Base-by-base conservation (phyloP, 2,329 filamentous ascomycete species). In the Sclerotinia minor region DNA sequence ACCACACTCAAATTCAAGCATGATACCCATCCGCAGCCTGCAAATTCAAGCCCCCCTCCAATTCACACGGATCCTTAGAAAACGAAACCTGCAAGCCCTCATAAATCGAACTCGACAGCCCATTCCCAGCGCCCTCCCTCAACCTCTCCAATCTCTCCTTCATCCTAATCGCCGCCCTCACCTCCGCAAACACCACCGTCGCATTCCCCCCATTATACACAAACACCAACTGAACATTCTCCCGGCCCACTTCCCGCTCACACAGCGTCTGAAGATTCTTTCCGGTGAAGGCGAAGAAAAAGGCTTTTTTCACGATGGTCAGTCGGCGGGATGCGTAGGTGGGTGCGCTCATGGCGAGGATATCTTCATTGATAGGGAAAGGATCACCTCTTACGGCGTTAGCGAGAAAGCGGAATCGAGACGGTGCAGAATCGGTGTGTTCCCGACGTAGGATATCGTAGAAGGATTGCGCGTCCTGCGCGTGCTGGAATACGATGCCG, bases 121-220 rank as follows among this genome's bases (percentile, higher is more conserved):
- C 60, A 4, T 54, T 58, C 9, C 64, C 58, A 6, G 67, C 68
- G 0, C 38, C 44, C 9, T 61, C 61, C 21, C 55, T 49, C 64
- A 65, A 68, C 17, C 67, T 67, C 66, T 77, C 75, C 41, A 77
- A 61, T 1, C 61, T 66, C 8, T 63, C 63, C 67, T 76, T 77
- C 57, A 76, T 70, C 52, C 69, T 74, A 7, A 75, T 69, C 3
- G 75, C 74, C 3, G 69, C 61, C 0, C 61, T 60, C 1, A 77
- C 76, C 64, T 75, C 72, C 0, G 74, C 65, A 59, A 77, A 76
- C 2, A 76, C 69, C 17, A 77, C 69, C 1, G 76, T 77, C 0
- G 75, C 76, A 61, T 77, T 77, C 0, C 76, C 76, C 26, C 73
- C 72, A 64, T 77, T 77, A 60, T 77, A 77, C 26, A 77, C 67